A percentile compares a stretch with the other conserved stretches of the same genome.
phyloP scores from a whole-genome alignment of 805 yeast genomes.

The Ogataea neopini region DNA sequence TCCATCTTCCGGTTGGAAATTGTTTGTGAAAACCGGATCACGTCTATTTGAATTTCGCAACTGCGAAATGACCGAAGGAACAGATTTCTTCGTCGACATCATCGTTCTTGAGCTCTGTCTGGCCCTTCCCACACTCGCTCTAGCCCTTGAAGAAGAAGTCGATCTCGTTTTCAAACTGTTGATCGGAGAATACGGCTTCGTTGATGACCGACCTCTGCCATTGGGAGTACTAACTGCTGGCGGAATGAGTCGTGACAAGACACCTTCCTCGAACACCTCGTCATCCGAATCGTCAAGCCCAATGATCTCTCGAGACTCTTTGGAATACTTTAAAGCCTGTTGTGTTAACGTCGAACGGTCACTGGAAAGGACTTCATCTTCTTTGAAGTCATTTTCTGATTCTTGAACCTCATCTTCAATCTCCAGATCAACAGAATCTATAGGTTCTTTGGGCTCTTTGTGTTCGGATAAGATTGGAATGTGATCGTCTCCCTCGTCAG shows the following conservation, averaged over 20 bases:
- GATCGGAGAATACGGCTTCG: constrained; percentile 2
- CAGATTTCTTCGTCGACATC: not conserved
- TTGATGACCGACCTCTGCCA: not conserved
- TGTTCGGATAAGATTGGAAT: not conserved
- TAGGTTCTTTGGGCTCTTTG: not conserved
- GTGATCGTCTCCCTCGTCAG: constrained; percentile 14
- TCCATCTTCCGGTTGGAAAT: constrained; percentile 38
- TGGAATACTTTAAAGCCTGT: not conserved
- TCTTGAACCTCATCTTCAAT: constrained; percentile 13
- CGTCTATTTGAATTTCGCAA: constrained; percentile 5
- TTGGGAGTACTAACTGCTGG: not conserved
- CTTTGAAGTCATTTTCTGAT: constrained; percentile 18
- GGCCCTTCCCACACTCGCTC: not conserved
- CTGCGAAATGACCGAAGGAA: constrained; percentile 2
- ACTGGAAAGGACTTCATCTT: constrained; percentile 4
- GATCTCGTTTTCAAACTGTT: constrained; percentile 4
- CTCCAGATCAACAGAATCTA: not conserved
- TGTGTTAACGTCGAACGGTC: constrained; percentile 3
- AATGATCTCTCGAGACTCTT: constrained; percentile 4
- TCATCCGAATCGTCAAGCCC: constrained; percentile 19
- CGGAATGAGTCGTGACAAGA: not conserved
- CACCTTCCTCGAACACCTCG: constrained; percentile 14
- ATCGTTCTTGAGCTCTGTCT: not conserved
- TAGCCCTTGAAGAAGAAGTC: not conserved
- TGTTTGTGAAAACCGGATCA: constrained; percentile 26